Percentiles rank a stretch among this genome's conserved stretches.
These are phyloP conservation scores for Ceratobasidium sp. DNA, from an alignment of 1,284 basidiomycete genomes.

Conservation along the genomic window DNA sequence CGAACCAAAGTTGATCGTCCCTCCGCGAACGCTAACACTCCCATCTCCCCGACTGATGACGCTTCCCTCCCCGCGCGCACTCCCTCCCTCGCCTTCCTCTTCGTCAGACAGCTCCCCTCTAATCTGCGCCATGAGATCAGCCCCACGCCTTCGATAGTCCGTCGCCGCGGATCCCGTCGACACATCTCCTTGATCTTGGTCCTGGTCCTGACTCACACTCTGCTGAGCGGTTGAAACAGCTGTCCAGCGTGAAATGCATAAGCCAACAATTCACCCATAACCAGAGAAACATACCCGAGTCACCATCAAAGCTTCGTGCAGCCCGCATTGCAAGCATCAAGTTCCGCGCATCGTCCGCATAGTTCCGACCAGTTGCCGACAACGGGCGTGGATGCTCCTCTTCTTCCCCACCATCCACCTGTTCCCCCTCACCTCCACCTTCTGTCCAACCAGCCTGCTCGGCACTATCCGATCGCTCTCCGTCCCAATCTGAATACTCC, in stretches of 20 bases:
- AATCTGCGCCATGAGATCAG: conserved; percentile 85
- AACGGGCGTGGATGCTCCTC: conserved; percentile 2
- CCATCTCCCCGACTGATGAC: conserved; percentile 30
- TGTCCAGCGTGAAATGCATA: not conserved
- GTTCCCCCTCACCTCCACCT: not conserved
- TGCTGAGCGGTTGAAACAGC: conserved; percentile 30
- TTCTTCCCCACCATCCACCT: not conserved
- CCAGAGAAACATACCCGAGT: conserved; percentile 13
- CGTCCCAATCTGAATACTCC: conserved; percentile 44
- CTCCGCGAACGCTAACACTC: conserved; percentile 15
- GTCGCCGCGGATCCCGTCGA: conserved; percentile 23
- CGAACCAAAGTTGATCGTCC: conserved; percentile 13
- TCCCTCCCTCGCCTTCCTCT: conserved; percentile 30
- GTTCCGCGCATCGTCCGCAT: conserved; percentile 25
- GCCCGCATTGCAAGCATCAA: conserved; percentile 37
- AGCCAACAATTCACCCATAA: not conserved
- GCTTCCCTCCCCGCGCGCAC: conserved; percentile 23
- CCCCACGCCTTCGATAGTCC: conserved; percentile 77
- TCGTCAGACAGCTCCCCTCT: conserved; percentile 39
- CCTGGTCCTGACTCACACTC: conserved; percentile 18
- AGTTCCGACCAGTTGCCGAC: conserved; percentile 1
- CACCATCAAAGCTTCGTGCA: conserved; percentile 26
- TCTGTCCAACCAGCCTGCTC: not conserved
- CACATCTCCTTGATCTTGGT: not conserved
- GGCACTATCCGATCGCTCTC: not conserved